Conservation (phyloP, 148 eudicot genomes). For the Heliamphora exappendiculata region DNA sequence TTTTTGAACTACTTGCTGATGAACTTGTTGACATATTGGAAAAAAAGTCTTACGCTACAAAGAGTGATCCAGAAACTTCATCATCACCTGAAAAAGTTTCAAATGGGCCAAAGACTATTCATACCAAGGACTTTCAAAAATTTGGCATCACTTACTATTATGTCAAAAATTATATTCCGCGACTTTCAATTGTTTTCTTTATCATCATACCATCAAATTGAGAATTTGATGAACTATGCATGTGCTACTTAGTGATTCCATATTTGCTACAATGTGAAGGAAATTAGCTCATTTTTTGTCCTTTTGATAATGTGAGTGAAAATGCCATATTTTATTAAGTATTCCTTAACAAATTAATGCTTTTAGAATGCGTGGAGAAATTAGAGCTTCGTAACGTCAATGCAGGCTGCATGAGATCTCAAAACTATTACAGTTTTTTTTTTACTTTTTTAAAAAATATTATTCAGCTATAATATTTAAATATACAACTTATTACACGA, state of each 20-base stretch:
- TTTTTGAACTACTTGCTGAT: slow-evolving; percentile 75
- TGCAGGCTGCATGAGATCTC: slow-evolving; percentile 57
- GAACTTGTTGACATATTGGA: slow-evolving; percentile 80
- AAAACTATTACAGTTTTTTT: too few relatives aligned
- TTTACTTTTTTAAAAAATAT: too few relatives aligned
- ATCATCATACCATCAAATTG: too few relatives aligned
- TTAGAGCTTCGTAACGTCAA: slow-evolving; percentile 68
- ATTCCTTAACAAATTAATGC: slow-evolving; percentile 76
- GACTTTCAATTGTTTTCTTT: not conserved
- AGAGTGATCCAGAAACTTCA: slow-evolving; percentile 37
- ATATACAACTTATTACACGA: too few relatives aligned
- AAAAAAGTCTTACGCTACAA: too few relatives aligned
- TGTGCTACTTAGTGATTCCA: not conserved
- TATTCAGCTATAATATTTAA: too few relatives aligned
- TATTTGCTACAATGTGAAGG: not conserved
- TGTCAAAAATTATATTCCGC: not conserved
- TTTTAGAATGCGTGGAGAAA: slow-evolving; percentile 73
- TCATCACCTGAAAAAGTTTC: slow-evolving; percentile 34
- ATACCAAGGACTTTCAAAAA: slow-evolving; percentile 28
- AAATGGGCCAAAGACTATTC: slow-evolving; percentile 42
- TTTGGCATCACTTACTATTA: not conserved
- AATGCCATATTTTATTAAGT: not conserved
- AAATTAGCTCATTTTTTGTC: not conserved
- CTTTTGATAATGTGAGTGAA: slow-evolving; percentile 2
- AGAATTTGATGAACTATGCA: not conserved